A percentile compares a stretch with the other conserved stretches of the same genome.
These are phyloP conservation scores for Alternaria alternata DNA, from an alignment of 2,329 filamentous ascomycete genomes.

Conservation along the genomic window DNA sequence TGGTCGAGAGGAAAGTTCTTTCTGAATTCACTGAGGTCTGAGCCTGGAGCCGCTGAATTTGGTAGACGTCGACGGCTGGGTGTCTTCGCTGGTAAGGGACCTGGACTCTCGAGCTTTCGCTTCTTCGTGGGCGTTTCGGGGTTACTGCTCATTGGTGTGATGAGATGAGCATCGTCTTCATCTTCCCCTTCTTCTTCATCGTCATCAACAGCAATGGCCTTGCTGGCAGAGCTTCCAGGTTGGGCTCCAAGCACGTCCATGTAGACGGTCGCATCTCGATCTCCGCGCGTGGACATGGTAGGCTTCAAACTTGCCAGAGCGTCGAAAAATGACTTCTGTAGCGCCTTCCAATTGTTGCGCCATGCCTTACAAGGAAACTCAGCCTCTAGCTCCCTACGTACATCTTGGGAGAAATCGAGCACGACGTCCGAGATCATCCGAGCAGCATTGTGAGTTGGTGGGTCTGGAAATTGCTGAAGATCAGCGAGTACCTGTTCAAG, in stretches of 20 bases:
- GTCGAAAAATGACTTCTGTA: conserved; percentile 63
- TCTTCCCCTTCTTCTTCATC: neutral
- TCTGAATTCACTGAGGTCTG: conserved; percentile 9
- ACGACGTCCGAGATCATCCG: conserved; percentile 70
- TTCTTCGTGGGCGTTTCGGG: conserved; percentile 43
- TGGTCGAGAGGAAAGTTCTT: conserved; percentile 42
- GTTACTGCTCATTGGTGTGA: neutral
- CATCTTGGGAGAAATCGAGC: conserved; percentile 61
- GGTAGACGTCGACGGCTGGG: neutral
- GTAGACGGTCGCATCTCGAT: conserved; percentile 24
- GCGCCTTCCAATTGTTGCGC: conserved; percentile 52
- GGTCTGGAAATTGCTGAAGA: conserved; percentile 69
- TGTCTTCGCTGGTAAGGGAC: conserved; percentile 4
- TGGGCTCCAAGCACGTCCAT: neutral
- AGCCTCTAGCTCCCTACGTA: conserved; percentile 64
- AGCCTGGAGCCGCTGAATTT: neutral
- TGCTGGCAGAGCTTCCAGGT: conserved; percentile 20
- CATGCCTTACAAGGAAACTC: conserved; percentile 54
- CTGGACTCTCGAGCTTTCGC: conserved; percentile 31
- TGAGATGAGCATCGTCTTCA: neutral
- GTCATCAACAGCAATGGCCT: conserved; percentile 21
- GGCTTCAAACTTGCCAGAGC: conserved; percentile 46
- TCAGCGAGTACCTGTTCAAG: conserved; percentile 60
- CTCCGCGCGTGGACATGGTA: conserved; percentile 19
- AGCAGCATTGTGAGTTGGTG: conserved; percentile 70